A percentile compares a stretch with the other conserved stretches of the same genome.
These are phyloP conservation scores for Penicillium thymicola DNA, from an alignment of 2,329 filamentous ascomycete genomes.

Conservation along the genomic window DNA sequence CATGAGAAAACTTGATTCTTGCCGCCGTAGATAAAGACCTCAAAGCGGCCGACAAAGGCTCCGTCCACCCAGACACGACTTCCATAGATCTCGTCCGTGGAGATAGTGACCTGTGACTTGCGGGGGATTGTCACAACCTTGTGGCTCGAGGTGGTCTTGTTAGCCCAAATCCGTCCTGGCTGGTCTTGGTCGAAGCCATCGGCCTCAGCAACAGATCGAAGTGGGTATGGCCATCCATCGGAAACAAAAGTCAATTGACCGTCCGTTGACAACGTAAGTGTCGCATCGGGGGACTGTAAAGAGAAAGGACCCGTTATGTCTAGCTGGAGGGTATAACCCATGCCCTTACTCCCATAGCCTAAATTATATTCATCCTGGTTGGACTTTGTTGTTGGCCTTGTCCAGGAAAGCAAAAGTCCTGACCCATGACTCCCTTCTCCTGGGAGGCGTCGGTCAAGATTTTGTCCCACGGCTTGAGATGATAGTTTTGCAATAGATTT, in stretches of 20 bases:
- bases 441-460: conserved; percentile 41
- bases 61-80: conserved; percentile 50
- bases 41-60: conserved; percentile 50
- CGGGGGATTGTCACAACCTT: conserved; percentile 36
- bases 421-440: neutral
- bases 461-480: conserved; percentile 46
- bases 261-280: conserved; percentile 36
- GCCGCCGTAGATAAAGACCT: conserved; percentile 55
- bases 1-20: conserved; percentile 52
- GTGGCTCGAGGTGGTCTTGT: conserved; percentile 48
- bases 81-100: conserved; percentile 47
- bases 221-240: conserved; percentile 49
- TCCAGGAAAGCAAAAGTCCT: conserved; percentile 34
- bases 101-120: conserved; percentile 40
- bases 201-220: conserved; percentile 44
- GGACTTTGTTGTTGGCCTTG: conserved; percentile 36
- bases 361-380: conserved; percentile 23
- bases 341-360: conserved; percentile 52
- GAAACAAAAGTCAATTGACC: conserved; percentile 44
- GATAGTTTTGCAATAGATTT: conserved; percentile 44
- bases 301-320: conserved; percentile 46
- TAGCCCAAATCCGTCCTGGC: conserved; percentile 54
- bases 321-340: conserved; percentile 55
- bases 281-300: conserved; percentile 45
- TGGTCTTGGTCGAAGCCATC: conserved; percentile 49